Base-by-base conservation (phyloP, 73 alveolate genomes). In the Effrenium voratum region DNA sequence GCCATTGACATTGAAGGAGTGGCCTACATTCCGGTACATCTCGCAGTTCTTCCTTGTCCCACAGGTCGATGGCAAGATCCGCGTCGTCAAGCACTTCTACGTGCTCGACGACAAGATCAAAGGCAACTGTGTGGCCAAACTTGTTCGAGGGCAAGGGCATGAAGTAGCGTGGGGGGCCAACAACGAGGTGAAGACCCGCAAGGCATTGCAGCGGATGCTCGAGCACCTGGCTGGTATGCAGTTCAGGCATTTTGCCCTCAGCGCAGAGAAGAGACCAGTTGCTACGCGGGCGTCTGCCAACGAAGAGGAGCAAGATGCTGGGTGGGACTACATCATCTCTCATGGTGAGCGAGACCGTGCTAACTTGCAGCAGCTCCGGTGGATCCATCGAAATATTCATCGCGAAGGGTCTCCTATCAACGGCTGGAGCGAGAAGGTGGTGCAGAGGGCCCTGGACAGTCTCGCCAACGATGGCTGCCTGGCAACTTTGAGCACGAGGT, bases 291-390 rank as follows among this genome's bases (percentile, higher is more conserved):
- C n/a, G n/a, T n/a, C 63, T 5, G 88, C 41, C 3, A 43, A 40
- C 28, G 68, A 77, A 0, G 93, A 49, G 22, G 68, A 55, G 3
- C 32, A 55, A 55, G 3, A 55, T 19, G 93, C 73, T 2, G 55
- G 55, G 1, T 34, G 93, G 76, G 32, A 32, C 76, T 82, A 12
- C 44, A 41, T 86, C 46, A 59, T 86, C 16, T 28, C 5, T 36
- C 83, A 86, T 24, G 94, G 94, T 40, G 94, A 86, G 43, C 41
- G 41, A 34, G 94, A 86, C 68, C 36, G 43, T 79, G 80, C 76
- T 32, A 57, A 44, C 10, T 30, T 45, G 72, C 36, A 47, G 76
- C 75, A 32, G 34, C 50, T 50, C 24, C 75, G 93, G 0, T 82
- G 93, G 93, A 26, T 82, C 15, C 93, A 82, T 32, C 28, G 8